phyloP scores from a whole-genome alignment of 163 green algal species.

The Chloromonas sp. region DNA sequence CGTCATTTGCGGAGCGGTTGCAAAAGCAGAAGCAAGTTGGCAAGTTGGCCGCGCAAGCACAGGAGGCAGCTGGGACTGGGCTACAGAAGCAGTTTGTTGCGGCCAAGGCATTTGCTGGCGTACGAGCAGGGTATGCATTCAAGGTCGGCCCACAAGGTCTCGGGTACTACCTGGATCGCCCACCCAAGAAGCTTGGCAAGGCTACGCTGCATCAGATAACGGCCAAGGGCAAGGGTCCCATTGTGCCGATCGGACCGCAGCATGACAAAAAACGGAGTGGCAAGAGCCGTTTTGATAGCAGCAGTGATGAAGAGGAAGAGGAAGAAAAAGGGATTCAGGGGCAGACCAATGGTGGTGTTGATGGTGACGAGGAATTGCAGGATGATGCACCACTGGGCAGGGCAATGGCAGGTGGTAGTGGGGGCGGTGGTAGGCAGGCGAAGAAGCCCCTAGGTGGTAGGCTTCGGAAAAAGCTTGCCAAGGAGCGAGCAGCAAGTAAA shows the following conservation, averaged over 20 bases:
- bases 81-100: slow-evolving; percentile 30
- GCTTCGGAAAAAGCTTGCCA: not conserved
- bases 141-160: slow-evolving; percentile 39
- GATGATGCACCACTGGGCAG: not conserved
- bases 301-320: not conserved
- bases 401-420: not conserved
- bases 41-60: slow-evolving; percentile 2
- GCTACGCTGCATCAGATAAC: not conserved
- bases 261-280: not conserved
- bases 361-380: not conserved
- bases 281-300: not conserved
- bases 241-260: not conserved
- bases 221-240: slow-evolving; percentile 10
- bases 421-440: not conserved
- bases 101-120: slow-evolving; percentile 28
- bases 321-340: slow-evolving; percentile 6
- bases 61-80: slow-evolving; percentile 12
- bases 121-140: slow-evolving; percentile 38
- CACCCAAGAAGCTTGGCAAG: not conserved
- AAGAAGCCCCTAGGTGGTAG: not conserved
- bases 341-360: not conserved
- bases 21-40: not conserved
- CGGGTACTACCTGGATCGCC: slow-evolving; percentile 50
- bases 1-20: slow-evolving; percentile 8
- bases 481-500: not conserved